Conservation (phyloP, 176 grass and related monocot species). For the Aegilops tauschii region DNA sequence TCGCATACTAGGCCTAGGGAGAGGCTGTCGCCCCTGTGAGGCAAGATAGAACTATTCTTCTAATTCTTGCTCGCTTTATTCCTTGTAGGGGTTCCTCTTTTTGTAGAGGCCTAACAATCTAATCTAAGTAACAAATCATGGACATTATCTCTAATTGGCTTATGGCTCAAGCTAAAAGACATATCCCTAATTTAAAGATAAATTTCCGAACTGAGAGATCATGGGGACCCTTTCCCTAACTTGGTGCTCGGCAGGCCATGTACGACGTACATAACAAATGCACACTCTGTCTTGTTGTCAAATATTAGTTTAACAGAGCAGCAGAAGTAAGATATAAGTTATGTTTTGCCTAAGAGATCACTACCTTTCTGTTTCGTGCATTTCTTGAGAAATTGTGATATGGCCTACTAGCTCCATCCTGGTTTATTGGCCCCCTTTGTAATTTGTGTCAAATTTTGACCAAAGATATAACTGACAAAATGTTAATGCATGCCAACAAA, state of each 20-base stretch:
- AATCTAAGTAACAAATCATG: neutral
- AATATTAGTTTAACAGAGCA: neutral
- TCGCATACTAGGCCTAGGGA: neutral
- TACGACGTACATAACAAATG: neutral
- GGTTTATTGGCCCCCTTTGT: too few species aligned
- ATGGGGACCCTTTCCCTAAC: neutral
- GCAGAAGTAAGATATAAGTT: conserved; percentile 5
- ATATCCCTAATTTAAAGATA: neutral
- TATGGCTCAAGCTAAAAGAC: neutral
- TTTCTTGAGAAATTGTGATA: conserved; percentile 9
- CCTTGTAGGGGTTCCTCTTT: neutral
- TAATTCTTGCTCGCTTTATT: neutral
- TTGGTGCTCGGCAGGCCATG: neutral
- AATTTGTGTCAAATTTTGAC: too few species aligned
- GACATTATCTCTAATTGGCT: neutral
- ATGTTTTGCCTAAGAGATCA: neutral
- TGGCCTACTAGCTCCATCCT: neutral
- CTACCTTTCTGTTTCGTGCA: neutral
- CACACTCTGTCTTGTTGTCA: neutral
- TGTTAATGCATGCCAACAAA: too few species aligned
- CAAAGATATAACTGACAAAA: too few species aligned
- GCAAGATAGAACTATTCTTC: neutral
- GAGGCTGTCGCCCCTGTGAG: neutral
- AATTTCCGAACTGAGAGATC: neutral
- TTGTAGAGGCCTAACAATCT: neutral